A percentile compares a stretch with the other conserved stretches of the same genome.
Evolutionary conservation across 192 early-diverging fungal genomes (phyloP).

Genomic region (Backusella westeae): DNA sequence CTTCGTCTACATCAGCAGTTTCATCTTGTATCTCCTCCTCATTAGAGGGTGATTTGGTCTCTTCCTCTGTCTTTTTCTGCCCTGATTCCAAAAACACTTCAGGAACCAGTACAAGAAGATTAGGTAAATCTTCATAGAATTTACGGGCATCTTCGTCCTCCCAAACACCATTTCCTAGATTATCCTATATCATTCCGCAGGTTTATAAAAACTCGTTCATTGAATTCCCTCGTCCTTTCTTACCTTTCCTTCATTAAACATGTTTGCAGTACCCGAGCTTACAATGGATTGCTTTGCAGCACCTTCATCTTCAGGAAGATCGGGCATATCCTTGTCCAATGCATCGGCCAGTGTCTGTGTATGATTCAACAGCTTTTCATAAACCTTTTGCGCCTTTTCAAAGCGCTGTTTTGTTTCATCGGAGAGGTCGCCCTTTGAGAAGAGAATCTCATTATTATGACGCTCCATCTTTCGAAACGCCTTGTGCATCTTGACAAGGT

Average conservation of each 20-base stretch:
- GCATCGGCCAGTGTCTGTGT: slow-evolving; percentile 66
- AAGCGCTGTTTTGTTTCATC: slow-evolving; percentile 78
- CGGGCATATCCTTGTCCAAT: slow-evolving; percentile 73
- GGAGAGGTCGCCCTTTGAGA: slow-evolving; percentile 75
- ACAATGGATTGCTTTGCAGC: slow-evolving; percentile 43
- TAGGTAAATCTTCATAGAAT: slow-evolving; percentile 88
- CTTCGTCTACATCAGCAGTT: slow-evolving; percentile 8
- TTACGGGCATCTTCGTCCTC: slow-evolving; percentile 90
- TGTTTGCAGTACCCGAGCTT: slow-evolving; percentile 24
- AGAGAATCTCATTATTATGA: slow-evolving; percentile 75
- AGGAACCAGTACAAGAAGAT: slow-evolving; percentile 81
- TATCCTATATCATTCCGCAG: slow-evolving; percentile 21
- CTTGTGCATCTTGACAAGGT: slow-evolving; percentile 68
- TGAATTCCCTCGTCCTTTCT: neutral
- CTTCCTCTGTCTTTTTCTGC: slow-evolving; percentile 35
- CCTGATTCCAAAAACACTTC: slow-evolving; percentile 70
- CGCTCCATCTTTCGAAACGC: slow-evolving; percentile 71
- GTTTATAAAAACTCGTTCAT: neutral
- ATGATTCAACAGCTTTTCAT: slow-evolving; percentile 63
- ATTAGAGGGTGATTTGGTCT: neutral
- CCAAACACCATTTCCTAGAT: slow-evolving; percentile 62
- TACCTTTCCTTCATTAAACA: slow-evolving; percentile 33
- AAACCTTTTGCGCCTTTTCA: slow-evolving; percentile 64
- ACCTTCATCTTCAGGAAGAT: slow-evolving; percentile 74
- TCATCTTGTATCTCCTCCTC: slow-evolving; percentile 1